Percentiles rank a stretch among this genome's conserved stretches.
phyloP scores from a whole-genome alignment of 2,329 filamentous ascomycete genomes.

The Aspergillus sp. region DNA sequence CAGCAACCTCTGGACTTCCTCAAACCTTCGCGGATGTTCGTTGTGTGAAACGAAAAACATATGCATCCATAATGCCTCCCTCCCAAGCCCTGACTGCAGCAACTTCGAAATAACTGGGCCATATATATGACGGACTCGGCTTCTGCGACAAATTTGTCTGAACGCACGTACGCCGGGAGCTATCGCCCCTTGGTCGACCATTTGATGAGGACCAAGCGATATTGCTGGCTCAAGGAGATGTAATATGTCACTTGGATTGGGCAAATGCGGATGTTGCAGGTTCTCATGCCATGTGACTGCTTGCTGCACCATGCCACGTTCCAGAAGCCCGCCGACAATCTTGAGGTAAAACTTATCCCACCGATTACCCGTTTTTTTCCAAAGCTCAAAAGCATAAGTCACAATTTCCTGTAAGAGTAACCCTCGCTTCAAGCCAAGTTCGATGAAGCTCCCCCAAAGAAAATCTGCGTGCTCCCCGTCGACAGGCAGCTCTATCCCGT shows the following conservation, averaged over 20 bases:
- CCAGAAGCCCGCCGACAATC: slow-evolving; percentile 32
- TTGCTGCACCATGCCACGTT: slow-evolving; percentile 20
- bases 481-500: slow-evolving; percentile 29
- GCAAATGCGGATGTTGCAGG: slow-evolving; percentile 29
- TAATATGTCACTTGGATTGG: slow-evolving; percentile 22
- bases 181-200: slow-evolving; percentile 10
- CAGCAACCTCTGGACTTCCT: slow-evolving; percentile 36
- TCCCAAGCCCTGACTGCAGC: slow-evolving; percentile 28
- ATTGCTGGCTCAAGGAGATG: slow-evolving; percentile 23
- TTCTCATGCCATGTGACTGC: slow-evolving; percentile 33
- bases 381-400: slow-evolving; percentile 35
- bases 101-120: slow-evolving; percentile 36
- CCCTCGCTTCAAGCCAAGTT: slow-evolving; percentile 28
- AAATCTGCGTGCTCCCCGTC: slow-evolving; percentile 30
- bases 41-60: slow-evolving; percentile 33
- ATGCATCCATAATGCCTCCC: slow-evolving; percentile 43
- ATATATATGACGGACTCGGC: slow-evolving; percentile 38
- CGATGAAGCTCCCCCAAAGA: slow-evolving; percentile 37
- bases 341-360: slow-evolving; percentile 32
- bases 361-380: slow-evolving; percentile 31
- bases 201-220: slow-evolving; percentile 14
- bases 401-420: slow-evolving; percentile 27
- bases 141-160: slow-evolving; percentile 35
- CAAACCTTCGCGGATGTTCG: slow-evolving; percentile 36
- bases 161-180: slow-evolving; percentile 29